Percentiles rank a stretch among this genome's conserved stretches.
These are phyloP conservation scores for Poa annua DNA, from an alignment of 176 grass and related monocot genomes.

Conservation along the genomic window DNA sequence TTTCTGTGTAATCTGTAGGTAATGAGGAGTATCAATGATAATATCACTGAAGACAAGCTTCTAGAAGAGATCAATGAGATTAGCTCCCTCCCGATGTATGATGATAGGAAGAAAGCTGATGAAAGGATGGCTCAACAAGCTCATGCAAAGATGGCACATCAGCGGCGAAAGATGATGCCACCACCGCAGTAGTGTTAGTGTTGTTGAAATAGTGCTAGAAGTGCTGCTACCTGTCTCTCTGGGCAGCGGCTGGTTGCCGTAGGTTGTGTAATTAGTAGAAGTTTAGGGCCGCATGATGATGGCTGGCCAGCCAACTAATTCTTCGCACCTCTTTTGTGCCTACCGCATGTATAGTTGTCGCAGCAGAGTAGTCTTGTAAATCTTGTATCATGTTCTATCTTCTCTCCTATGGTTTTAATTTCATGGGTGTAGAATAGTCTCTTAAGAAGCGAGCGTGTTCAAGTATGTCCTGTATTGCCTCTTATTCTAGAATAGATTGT, in stretches of 20 bases:
- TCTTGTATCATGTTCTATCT: constrained; percentile 47
- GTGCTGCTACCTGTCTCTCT: constrained; percentile 7
- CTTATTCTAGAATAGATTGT: constrained; percentile 35
- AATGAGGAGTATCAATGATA: constrained; percentile 91
- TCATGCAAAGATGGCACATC: constrained; percentile 61
- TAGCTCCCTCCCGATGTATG: constrained; percentile 77
- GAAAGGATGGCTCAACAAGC: constrained; percentile 50
- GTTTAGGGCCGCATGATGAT: constrained; percentile 45
- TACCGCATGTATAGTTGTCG: constrained; percentile 43
- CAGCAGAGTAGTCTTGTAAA: constrained; percentile 60
- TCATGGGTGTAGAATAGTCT: constrained; percentile 59
- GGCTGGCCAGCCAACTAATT: constrained; percentile 58
- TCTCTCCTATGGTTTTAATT: constrained; percentile 55
- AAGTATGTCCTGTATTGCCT: background rate
- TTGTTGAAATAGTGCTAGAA: constrained; percentile 39
- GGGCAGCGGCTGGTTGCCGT: constrained; percentile 24
- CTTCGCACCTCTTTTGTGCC: constrained; percentile 50
- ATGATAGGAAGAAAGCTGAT: constrained; percentile 51
- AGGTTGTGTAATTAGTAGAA: constrained; percentile 74
- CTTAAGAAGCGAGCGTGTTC: constrained; percentile 43
- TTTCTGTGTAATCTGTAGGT: constrained; percentile 49
- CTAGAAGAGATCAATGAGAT: constrained; percentile 74
- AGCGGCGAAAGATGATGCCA: constrained; percentile 43
- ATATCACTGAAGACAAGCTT: constrained; percentile 87
- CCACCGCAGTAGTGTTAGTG: constrained; percentile 33